Conservation (phyloP, 768 basidiomycete species). For the Fomitopsis pulvina region DNA sequence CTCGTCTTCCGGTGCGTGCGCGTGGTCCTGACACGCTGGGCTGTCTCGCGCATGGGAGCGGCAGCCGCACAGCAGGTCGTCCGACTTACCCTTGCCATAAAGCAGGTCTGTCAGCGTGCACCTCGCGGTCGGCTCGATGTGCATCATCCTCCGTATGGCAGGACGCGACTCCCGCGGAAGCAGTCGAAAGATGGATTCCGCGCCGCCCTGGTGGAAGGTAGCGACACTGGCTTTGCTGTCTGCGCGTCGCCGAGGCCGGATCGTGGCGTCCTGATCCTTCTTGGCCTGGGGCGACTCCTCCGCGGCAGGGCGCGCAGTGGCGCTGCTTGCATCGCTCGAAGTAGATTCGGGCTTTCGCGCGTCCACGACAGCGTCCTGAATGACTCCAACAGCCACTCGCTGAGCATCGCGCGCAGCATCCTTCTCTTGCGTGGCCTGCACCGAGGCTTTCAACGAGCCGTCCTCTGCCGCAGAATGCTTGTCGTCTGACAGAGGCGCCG, state of each 20-base stretch:
- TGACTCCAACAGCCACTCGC: too few relatives aligned
- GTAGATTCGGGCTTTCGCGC: conserved; percentile 8
- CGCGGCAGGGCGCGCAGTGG: conserved; percentile 7
- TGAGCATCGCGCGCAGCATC: conserved; percentile 3
- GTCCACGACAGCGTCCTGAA: too few relatives aligned
- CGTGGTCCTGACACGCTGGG: conserved; percentile 56
- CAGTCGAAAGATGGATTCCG: conserved; percentile 94
- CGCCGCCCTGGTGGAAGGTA: conserved; percentile 65
- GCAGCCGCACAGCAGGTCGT: conserved; percentile 78
- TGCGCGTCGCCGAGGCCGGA: conserved; percentile 20
- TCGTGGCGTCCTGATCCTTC: conserved; percentile 9
- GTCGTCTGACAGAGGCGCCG: not conserved
- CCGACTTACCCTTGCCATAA: conserved; percentile 69
- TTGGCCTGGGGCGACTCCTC: not conserved
- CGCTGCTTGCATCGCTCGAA: conserved; percentile 7
- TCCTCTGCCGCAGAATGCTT: not conserved
- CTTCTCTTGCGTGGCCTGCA: conserved; percentile 1
- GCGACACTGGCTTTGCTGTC: conserved; percentile 35
- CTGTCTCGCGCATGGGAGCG: conserved; percentile 38
- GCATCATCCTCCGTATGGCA: conserved; percentile 90
- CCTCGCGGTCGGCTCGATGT: conserved; percentile 79
- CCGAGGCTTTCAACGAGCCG: not conserved
- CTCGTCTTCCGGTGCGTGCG: conserved; percentile 57
- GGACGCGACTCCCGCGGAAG: conserved; percentile 89
- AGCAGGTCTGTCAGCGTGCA: conserved; percentile 92